phyloP scores from a whole-genome alignment of 1,139 yeast genomes.

The Yamadazyma sp. region DNA sequence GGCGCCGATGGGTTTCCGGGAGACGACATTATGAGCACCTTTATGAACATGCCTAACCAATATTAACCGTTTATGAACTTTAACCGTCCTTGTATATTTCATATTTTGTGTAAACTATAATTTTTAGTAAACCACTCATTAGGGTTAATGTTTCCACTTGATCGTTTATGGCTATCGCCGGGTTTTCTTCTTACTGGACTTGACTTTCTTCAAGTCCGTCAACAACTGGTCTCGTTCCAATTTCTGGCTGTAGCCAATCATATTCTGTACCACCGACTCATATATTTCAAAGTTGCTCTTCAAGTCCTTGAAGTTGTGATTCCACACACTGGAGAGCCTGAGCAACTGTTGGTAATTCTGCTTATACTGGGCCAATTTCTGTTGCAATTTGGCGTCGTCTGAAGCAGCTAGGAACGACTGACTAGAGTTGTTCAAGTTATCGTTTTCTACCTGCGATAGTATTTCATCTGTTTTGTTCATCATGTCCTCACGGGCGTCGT shows the following conservation, averaged over 20 bases:
- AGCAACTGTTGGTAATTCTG: constrained; percentile 30
- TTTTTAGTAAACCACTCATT: too few relatives aligned
- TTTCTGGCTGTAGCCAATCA: constrained; percentile 69
- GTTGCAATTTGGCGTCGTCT: constrained; percentile 10
- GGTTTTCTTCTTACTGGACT: constrained; percentile 19
- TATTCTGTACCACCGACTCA: constrained; percentile 68
- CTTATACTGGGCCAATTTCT: constrained; percentile 29
- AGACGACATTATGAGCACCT: constrained; percentile 35
- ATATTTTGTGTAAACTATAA: constrained; percentile 1
- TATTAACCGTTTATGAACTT: too few relatives aligned
- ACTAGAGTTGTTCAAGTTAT: constrained; percentile 35
- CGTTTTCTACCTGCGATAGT: constrained; percentile 35
- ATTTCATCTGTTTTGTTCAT: constrained; percentile 25
- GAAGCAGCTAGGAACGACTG: constrained; percentile 23
- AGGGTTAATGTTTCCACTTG: too few relatives aligned
- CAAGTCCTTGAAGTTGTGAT: constrained; percentile 38
- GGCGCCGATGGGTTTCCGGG: constrained; percentile 33
- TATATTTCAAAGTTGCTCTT: constrained; percentile 59
- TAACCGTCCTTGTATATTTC: background rate
- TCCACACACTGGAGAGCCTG: constrained; percentile 49
- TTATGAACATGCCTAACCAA: constrained; percentile 22
- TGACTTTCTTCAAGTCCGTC: constrained; percentile 33
- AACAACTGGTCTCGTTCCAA: constrained; percentile 50
- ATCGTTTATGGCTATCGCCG: too few relatives aligned
- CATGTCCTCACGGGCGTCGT: constrained; percentile 20